A percentile compares a stretch with the other conserved stretches of the same genome.
Conservation (phyloP, 345 rosid genomes). For the Rubroshorea leprosula region DNA sequence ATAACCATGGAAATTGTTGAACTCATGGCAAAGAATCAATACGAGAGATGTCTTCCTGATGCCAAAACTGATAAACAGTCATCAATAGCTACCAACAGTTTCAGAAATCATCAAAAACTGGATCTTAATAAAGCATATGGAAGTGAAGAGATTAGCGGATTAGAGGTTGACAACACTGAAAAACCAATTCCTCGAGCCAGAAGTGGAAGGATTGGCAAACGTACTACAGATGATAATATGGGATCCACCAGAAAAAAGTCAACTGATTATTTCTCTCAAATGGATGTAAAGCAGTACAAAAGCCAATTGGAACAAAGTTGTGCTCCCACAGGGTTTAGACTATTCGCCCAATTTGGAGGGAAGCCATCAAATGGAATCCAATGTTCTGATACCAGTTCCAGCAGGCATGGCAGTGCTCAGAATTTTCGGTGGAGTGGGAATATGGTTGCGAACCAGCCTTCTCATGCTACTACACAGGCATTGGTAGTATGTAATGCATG, state of each 20-base stretch:
- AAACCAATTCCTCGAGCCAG: constrained; percentile 34
- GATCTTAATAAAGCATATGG: constrained; percentile 43
- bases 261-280: constrained; percentile 38
- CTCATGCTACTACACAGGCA: constrained; percentile 26
- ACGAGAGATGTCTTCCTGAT: constrained; percentile 80
- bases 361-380: constrained; percentile 35
- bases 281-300: constrained; percentile 19
- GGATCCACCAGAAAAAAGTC: constrained; percentile 32
- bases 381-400: constrained; percentile 36
- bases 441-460: constrained; percentile 32
- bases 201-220: constrained; percentile 35
- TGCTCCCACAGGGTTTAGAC: constrained; percentile 30
- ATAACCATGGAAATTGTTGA: constrained; percentile 94
- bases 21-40: constrained; percentile 87
- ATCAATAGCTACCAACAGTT: constrained; percentile 26
- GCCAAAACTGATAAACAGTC: constrained; percentile 38
- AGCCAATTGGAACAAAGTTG: constrained; percentile 36
- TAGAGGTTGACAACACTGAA: constrained; percentile 35
- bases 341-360: constrained; percentile 38
- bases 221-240: constrained; percentile 23
- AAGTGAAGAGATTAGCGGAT: constrained; percentile 28
- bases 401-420: constrained; percentile 29
- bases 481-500: constrained; percentile 37
- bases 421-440: constrained; percentile 44
- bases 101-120: constrained; percentile 29